These are phyloP conservation scores for Staphylotrichum longicolle DNA, from an alignment of 495 filamentous ascomycete species.

Conservation along the genomic window DNA sequence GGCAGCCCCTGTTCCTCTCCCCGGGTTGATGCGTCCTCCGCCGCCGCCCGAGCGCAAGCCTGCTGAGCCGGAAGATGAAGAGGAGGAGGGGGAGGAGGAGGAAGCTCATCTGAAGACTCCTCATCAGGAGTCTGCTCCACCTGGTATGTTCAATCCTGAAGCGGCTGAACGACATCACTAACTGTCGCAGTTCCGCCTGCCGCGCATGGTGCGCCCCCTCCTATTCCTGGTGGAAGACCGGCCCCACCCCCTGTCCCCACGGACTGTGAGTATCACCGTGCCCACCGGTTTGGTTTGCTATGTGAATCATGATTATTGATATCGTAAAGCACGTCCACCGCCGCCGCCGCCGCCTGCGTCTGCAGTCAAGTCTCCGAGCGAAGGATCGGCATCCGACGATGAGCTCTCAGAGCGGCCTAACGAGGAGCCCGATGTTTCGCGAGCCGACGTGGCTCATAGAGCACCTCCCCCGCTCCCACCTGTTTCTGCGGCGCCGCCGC, in stretches of 20 bases:
- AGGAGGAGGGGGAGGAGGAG: constrained; percentile 44
- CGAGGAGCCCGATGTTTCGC: constrained; percentile 39
- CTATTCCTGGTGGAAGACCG: constrained; percentile 61
- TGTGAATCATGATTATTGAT: constrained; percentile 33
- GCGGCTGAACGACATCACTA: constrained; percentile 29
- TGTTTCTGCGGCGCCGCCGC: constrained; percentile 21
- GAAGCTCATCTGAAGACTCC: constrained; percentile 33
- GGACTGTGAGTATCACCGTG: constrained; percentile 56
- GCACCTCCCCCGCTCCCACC: constrained; percentile 45
- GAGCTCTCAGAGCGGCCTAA: constrained; percentile 71
- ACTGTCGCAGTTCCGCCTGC: constrained; percentile 41
- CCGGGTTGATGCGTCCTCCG: constrained; percentile 60
- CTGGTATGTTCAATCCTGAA: constrained; percentile 46
- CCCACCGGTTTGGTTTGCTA: constrained; percentile 11
- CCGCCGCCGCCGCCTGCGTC: constrained; percentile 50
- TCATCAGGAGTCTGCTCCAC: constrained; percentile 41
- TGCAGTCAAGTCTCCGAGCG: constrained; percentile 60
- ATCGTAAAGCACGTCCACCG: constrained; percentile 56
- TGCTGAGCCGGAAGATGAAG: constrained; percentile 35
- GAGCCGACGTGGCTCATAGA: constrained; percentile 37
- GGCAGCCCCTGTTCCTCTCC: constrained; percentile 71
- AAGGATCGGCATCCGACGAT: constrained; percentile 90
- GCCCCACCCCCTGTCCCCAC: constrained; percentile 66
- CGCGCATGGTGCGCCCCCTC: constrained; percentile 48
- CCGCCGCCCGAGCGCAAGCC: constrained; percentile 25